A percentile compares a stretch with the other conserved stretches of the same genome.
These are phyloP conservation scores for Fomitopsis palustris DNA, from an alignment of 1,284 basidiomycete genomes.

Conservation along the genomic window DNA sequence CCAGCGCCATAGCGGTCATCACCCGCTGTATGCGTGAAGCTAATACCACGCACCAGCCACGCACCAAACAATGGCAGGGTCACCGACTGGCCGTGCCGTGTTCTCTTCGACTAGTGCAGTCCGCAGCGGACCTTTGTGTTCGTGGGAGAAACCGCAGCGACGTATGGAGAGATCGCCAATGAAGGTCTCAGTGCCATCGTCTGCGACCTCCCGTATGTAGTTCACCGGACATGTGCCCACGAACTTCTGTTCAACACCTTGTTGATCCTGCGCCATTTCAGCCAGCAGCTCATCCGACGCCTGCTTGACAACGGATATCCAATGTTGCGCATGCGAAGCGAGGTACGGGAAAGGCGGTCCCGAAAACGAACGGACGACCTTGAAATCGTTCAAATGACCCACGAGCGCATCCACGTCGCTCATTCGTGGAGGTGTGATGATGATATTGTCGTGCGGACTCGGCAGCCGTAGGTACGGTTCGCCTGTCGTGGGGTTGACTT, in stretches of 20 bases:
- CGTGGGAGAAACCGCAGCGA: constrained; percentile 32
- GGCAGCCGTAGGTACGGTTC: constrained; percentile 26
- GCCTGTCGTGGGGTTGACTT: constrained; percentile 19
- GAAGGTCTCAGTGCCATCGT: constrained; percentile 44
- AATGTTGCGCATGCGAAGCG: constrained; percentile 35
- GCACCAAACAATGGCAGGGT: constrained; percentile 49
- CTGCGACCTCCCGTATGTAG: constrained; percentile 41
- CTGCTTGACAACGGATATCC: constrained; percentile 24
- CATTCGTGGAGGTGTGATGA: constrained; percentile 53
- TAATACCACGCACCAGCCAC: constrained; percentile 41
- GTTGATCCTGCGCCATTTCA: constrained; percentile 31
- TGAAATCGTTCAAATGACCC: constrained; percentile 46
- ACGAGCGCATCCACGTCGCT: constrained; percentile 38
- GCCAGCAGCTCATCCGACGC: constrained; percentile 32
- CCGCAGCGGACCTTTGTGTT: constrained; percentile 30
- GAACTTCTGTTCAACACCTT: constrained; percentile 25
- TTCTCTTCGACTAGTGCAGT: constrained; percentile 37
- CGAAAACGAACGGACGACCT: constrained; percentile 41
- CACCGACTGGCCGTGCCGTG: constrained; percentile 33
- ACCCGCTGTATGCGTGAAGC: too few relatives aligned
- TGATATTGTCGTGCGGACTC: constrained; percentile 46
- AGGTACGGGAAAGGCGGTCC: constrained; percentile 52
- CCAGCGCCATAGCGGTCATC: too few relatives aligned
- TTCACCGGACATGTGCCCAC: constrained; percentile 41
- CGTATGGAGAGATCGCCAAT: constrained; percentile 41